phyloP scores from a whole-genome alignment of 2,329 filamentous ascomycete genomes.

The Aspergillus terreus region DNA sequence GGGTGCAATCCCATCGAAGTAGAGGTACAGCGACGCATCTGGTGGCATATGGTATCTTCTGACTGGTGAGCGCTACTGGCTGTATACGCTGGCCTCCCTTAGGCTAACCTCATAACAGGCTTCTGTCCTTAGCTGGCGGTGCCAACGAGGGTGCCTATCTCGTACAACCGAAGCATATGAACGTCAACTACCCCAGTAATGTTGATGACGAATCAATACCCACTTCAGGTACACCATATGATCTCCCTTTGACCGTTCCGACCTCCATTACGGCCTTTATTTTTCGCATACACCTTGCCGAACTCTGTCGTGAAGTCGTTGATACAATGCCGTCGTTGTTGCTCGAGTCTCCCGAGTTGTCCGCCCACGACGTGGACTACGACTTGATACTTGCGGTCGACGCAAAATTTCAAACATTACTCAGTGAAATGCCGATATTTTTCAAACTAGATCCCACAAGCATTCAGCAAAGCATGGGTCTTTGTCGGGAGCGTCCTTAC shows the following conservation, averaged over 20 bases:
- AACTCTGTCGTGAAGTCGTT: slow-evolving; percentile 6
- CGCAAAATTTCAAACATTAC: not conserved
- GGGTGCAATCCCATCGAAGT: slow-evolving; percentile 19
- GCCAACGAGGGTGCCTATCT: slow-evolving; percentile 18
- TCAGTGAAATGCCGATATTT: not conserved
- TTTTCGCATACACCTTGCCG: slow-evolving; percentile 2
- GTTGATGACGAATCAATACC: slow-evolving; percentile 18
- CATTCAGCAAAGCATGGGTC: slow-evolving; percentile 15
- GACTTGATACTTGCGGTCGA: slow-evolving; percentile 2
- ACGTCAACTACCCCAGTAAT: slow-evolving; percentile 17
- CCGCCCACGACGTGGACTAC: not conserved
- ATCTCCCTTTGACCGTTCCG: not conserved
- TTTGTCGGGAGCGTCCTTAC: slow-evolving; percentile 19
- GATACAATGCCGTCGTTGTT: slow-evolving; percentile 1
- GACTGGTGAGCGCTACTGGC: slow-evolving; percentile 15
- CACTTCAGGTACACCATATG: not conserved
- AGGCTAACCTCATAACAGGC: slow-evolving; percentile 9
- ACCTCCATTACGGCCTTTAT: slow-evolving; percentile 2
- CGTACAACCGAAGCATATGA: slow-evolving; percentile 21
- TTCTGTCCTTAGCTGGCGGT: slow-evolving; percentile 16
- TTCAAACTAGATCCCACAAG: slow-evolving; percentile 11
- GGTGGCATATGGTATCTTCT: slow-evolving; percentile 24
- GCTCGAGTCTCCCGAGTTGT: not conserved
- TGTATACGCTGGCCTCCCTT: not conserved
- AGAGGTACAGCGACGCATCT: slow-evolving; percentile 21